Conservation (phyloP, 2,329 filamentous ascomycete species). For the Periconia sp. region DNA sequence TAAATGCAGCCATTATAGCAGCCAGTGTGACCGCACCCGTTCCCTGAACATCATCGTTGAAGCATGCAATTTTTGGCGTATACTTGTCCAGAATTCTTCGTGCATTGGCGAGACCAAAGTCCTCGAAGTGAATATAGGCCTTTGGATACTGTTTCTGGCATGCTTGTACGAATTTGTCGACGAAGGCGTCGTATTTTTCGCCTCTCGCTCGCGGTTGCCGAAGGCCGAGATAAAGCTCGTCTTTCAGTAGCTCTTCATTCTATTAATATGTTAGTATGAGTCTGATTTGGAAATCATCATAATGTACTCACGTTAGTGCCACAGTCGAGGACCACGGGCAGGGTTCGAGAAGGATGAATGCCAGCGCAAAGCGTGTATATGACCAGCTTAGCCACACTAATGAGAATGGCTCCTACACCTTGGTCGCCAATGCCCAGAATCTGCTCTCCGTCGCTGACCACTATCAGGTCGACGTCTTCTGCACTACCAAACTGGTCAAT, state of each 20-base stretch:
- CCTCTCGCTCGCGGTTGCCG: constrained; percentile 71
- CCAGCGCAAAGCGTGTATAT: constrained; percentile 87
- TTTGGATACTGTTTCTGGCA: constrained; percentile 74
- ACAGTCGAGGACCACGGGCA: constrained; percentile 84
- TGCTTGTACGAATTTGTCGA: constrained; percentile 74
- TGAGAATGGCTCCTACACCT: constrained; percentile 82
- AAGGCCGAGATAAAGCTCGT: constrained; percentile 81
- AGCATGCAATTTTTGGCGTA: constrained; percentile 75
- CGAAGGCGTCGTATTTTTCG: constrained; percentile 75
- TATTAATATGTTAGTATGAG: constrained; percentile 27
- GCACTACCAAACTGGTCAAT: constrained; percentile 71
- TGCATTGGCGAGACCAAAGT: constrained; percentile 81
- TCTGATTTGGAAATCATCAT: neutral
- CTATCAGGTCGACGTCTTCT: constrained; percentile 86
- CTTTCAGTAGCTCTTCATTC: constrained; percentile 75
- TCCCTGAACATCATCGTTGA: constrained; percentile 91
- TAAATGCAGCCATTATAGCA: constrained; percentile 76
- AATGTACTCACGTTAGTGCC: constrained; percentile 68
- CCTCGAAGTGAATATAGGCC: constrained; percentile 88
- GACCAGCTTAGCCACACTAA: constrained; percentile 82
- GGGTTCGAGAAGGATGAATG: constrained; percentile 76
- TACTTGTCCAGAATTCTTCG: constrained; percentile 79
- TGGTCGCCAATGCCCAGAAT: constrained; percentile 91
- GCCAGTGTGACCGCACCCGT: constrained; percentile 88
- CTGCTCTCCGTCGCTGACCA: constrained; percentile 75